Evolutionary conservation across 208 protist genomes (phyloP).

Genomic region (Trypanosoma brucei): DNA sequence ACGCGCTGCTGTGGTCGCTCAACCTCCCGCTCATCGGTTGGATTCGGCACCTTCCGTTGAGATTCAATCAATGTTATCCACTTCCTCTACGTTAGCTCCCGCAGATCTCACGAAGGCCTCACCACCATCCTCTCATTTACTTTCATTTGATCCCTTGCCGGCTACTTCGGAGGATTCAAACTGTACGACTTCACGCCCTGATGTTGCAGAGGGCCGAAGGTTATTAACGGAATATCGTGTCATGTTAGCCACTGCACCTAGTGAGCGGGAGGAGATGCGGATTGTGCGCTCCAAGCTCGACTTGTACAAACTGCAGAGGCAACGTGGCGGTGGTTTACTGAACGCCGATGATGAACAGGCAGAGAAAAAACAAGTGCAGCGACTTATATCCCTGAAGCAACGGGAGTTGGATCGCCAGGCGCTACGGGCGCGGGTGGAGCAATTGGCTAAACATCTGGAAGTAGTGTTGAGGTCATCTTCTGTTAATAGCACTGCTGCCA

Average conservation of each 20-base stretch:
- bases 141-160: constrained; percentile 1
- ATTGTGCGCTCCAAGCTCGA: constrained; percentile 18
- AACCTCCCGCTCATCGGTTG: background rate
- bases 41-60: background rate
- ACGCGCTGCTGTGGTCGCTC: background rate
- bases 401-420: constrained; percentile 33
- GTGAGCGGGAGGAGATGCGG: constrained; percentile 27
- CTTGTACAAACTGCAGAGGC: constrained; percentile 10
- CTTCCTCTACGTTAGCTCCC: background rate
- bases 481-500: background rate
- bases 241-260: constrained; percentile 4
- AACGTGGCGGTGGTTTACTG: background rate
- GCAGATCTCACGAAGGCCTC: background rate
- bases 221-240: constrained; percentile 8
- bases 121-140: background rate
- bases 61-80: too few species aligned
- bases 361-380: constrained; percentile 14
- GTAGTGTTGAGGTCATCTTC: constrained; percentile 9
- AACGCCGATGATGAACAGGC: background rate
- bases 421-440: constrained; percentile 28
- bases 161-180: background rate
- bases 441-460: constrained; percentile 23
- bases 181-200: background rate
- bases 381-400: constrained; percentile 21
- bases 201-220: constrained; percentile 5